These are phyloP conservation scores for Eutypa lata DNA, from an alignment of 2,329 filamentous ascomycete genomes.

Conservation along the genomic window DNA sequence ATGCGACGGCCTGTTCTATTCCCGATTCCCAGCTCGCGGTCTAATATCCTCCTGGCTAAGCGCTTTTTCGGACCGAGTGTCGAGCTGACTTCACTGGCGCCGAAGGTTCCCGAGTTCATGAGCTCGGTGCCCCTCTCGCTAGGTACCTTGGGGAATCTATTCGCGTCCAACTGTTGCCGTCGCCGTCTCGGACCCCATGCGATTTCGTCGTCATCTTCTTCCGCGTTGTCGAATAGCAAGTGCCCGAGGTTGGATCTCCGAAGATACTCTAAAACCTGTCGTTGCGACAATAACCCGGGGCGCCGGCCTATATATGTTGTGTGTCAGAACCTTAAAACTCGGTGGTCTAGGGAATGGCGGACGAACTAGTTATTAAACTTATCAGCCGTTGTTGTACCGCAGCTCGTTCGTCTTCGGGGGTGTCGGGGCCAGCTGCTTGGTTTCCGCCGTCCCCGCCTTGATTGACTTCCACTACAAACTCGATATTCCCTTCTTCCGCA, in stretches of 20 bases:
- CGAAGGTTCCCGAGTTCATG: slow-evolving; percentile 82
- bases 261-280: slow-evolving; percentile 40
- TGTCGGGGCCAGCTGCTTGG: slow-evolving; percentile 12
- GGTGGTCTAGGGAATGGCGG: slow-evolving; percentile 20
- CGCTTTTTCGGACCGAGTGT: slow-evolving; percentile 53
- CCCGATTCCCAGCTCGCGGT: slow-evolving; percentile 76
- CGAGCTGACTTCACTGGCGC: slow-evolving; percentile 53
- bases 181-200: slow-evolving; percentile 45
- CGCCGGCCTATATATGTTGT: slow-evolving; percentile 18
- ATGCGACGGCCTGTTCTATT: slow-evolving; percentile 55
- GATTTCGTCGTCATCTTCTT: slow-evolving; percentile 31
- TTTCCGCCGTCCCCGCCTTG: slow-evolving; percentile 24
- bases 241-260: slow-evolving; percentile 35
- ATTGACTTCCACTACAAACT: slow-evolving; percentile 27
- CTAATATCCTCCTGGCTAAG: slow-evolving; percentile 69
- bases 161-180: slow-evolving; percentile 41
- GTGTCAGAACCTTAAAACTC: slow-evolving; percentile 28
- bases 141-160: slow-evolving; percentile 78
- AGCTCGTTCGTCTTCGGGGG: slow-evolving; percentile 12
- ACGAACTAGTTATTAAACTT: slow-evolving; percentile 28
- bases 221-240: slow-evolving; percentile 32
- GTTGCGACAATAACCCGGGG: slow-evolving; percentile 24
- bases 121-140: slow-evolving; percentile 72
- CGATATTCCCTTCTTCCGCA: slow-evolving; percentile 24
- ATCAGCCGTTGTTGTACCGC: slow-evolving; percentile 18